Conservation (phyloP, 1,284 basidiomycete species). For the Ganoderma boninense region DNA sequence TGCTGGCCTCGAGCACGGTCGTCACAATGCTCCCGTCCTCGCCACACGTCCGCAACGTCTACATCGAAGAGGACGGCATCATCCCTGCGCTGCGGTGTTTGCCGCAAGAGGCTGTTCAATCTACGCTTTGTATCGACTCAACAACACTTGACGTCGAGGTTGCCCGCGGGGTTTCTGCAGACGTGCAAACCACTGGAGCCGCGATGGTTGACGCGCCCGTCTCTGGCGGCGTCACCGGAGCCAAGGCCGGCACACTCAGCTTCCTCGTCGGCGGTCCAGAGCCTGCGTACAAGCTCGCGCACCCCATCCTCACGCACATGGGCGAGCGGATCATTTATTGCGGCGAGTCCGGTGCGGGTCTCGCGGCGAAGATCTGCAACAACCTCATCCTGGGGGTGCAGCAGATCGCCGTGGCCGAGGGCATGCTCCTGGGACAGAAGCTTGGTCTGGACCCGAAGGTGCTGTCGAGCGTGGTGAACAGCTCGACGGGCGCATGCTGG, state of each 20-base stretch:
- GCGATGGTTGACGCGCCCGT: conserved; percentile 92
- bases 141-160: conserved; percentile 86
- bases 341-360: conserved; percentile 85
- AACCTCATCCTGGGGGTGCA: conserved; percentile 83
- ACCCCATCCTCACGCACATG: conserved; percentile 76
- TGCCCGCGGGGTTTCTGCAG: conserved; percentile 67
- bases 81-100: conserved; percentile 63
- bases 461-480: conserved; percentile 84
- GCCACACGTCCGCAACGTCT: conserved; percentile 81
- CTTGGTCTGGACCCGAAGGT: conserved; percentile 80
- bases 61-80: conserved; percentile 64
- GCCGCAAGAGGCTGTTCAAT: conserved; percentile 46
- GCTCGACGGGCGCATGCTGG: conserved; percentile 87
- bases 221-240: conserved; percentile 88
- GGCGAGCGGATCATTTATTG: conserved; percentile 86
- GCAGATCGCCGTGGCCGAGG: conserved; percentile 83
- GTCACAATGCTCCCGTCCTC: conserved; percentile 91
- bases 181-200: conserved; percentile 67
- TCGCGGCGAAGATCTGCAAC: conserved; percentile 90
- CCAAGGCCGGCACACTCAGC: conserved; percentile 85
- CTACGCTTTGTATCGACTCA: conserved; percentile 84
- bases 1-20: conserved; percentile 68
- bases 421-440: conserved; percentile 84
- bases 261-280: conserved; percentile 89
- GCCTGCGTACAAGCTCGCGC: conserved; percentile 65